Percentiles rank a stretch among this genome's conserved stretches.
These are phyloP conservation scores for Coniochaeta sp. DNA, from an alignment of 2,329 filamentous ascomycete genomes.

Conservation along the genomic window DNA sequence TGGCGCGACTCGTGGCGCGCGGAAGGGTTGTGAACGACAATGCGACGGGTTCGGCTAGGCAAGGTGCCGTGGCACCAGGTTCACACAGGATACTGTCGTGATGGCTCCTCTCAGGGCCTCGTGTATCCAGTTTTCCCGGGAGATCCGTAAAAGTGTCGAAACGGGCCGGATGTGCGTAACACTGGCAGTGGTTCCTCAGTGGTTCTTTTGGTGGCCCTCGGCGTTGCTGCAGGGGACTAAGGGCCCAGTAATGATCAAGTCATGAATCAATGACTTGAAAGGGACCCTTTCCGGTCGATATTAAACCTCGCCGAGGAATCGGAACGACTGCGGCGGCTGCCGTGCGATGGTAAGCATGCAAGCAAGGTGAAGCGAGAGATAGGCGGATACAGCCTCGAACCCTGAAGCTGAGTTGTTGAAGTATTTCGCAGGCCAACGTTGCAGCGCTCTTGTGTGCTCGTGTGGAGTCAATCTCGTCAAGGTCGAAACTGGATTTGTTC, in stretches of 20 bases:
- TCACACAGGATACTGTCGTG: background rate
- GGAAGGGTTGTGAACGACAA: conserved; percentile 15
- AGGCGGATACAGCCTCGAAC: background rate
- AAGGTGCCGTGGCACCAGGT: background rate
- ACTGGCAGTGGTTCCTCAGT: background rate
- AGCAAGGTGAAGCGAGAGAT: background rate
- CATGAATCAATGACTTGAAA: background rate
- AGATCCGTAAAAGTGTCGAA: background rate
- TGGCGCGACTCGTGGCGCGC: conserved; percentile 21
- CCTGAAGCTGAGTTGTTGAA: background rate
- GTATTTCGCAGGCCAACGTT: background rate
- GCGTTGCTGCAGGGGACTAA: background rate
- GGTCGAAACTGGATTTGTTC: too few relatives aligned
- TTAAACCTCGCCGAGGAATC: background rate
- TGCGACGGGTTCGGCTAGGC: conserved; percentile 11
- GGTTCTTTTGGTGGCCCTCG: too few relatives aligned
- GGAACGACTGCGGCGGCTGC: background rate
- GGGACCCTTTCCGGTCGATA: background rate
- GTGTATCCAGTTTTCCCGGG: background rate
- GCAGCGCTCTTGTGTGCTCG: too few relatives aligned
- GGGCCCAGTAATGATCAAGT: too few relatives aligned
- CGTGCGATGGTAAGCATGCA: background rate
- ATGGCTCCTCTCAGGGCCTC: background rate
- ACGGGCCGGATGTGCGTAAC: conserved; percentile 1
- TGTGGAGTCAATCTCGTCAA: background rate